These are phyloP conservation scores for Conoideocrella luteorostrata DNA, from an alignment of 2,329 filamentous ascomycete species.

Conservation along the genomic window DNA sequence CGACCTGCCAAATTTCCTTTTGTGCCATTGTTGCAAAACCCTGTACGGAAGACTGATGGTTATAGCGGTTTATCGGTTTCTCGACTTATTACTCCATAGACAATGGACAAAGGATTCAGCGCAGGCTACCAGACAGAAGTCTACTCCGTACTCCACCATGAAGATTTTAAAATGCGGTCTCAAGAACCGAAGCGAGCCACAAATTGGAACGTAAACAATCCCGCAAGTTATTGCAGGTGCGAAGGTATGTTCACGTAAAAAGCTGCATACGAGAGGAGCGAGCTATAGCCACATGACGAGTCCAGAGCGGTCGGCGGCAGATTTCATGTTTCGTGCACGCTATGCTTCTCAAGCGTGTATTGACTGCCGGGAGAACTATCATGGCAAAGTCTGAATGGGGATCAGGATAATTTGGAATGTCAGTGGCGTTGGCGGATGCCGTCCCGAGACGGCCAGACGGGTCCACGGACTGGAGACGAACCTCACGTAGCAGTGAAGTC, in stretches of 20 bases:
- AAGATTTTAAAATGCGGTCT: too few species aligned
- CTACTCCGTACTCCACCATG: background rate
- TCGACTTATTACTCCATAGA: too few species aligned
- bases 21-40: slow-evolving; percentile 5
- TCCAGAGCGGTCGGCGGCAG: background rate
- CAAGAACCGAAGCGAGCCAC: too few species aligned
- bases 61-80: too few species aligned
- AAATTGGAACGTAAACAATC: too few species aligned
- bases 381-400: background rate
- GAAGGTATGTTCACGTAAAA: too few species aligned
- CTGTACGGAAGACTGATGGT: background rate
- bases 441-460: slow-evolving; percentile 1
- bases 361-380: background rate
- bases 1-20: slow-evolving; percentile 9
- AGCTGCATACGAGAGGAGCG: background rate
- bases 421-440: slow-evolving; percentile 2
- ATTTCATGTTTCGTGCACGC: background rate
- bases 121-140: background rate
- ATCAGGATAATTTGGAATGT: background rate
- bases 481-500: background rate
- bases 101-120: background rate
- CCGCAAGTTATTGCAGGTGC: too few species aligned
- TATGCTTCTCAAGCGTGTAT: slow-evolving; percentile 1
- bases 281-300: background rate
- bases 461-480: slow-evolving; percentile 1